These are phyloP conservation scores for Globisporangium barbulae DNA, from an alignment of 352 stramenopile species.

Conservation along the genomic window DNA sequence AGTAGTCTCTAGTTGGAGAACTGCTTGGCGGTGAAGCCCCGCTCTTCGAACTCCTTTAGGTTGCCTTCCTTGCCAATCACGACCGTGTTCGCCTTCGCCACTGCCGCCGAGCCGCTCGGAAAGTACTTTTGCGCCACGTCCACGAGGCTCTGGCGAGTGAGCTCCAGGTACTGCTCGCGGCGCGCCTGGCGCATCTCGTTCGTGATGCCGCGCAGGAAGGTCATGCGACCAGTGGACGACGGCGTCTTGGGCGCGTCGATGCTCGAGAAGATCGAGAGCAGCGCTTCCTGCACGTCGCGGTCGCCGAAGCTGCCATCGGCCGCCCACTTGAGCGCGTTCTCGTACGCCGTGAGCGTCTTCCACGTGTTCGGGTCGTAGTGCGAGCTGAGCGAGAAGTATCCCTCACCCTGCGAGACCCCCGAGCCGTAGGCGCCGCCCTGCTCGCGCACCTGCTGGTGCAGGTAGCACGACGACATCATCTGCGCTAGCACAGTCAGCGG, in stretches of 20 bases:
- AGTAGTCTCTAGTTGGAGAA: constrained; percentile 20
- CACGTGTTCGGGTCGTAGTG: constrained; percentile 85
- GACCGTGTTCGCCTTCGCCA: constrained; percentile 18
- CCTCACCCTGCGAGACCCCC: constrained; percentile 66
- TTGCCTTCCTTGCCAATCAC: constrained; percentile 66
- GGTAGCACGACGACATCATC: constrained; percentile 82
- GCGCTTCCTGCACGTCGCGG: constrained; percentile 75
- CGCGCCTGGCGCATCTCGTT: constrained; percentile 80
- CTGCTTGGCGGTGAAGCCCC: constrained; percentile 38
- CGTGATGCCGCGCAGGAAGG: constrained; percentile 77
- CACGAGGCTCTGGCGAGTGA: constrained; percentile 44
- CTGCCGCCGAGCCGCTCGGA: constrained; percentile 7
- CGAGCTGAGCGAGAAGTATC: constrained; percentile 76
- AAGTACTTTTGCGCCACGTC: constrained; percentile 59
- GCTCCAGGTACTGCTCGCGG: constrained; percentile 60
- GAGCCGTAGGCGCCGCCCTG: constrained; percentile 78
- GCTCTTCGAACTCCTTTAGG: constrained; percentile 37
- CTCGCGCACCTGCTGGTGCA: constrained; percentile 82
- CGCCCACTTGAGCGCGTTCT: constrained; percentile 49
- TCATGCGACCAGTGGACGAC: constrained; percentile 70
- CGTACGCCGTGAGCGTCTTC: constrained; percentile 73
- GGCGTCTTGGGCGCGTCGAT: constrained; percentile 78
- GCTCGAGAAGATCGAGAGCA: constrained; percentile 71
- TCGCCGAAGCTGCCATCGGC: constrained; percentile 53
- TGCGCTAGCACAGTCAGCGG: constrained; percentile 69